Percentiles rank a stretch among this genome's conserved stretches.
Evolutionary conservation across 345 rosid genomes (phyloP).

Genomic region (Hibiscus trionum): DNA sequence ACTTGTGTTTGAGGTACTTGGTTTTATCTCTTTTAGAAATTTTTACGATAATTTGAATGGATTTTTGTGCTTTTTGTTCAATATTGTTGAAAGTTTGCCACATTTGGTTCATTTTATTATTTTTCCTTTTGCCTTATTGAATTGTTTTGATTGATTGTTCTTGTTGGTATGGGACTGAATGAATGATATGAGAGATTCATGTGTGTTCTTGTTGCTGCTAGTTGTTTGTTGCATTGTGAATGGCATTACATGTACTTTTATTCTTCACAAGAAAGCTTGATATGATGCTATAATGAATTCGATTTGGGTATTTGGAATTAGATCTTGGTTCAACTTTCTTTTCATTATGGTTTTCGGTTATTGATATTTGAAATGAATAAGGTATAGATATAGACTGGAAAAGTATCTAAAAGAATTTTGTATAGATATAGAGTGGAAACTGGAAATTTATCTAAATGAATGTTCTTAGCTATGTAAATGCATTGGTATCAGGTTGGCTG

Average conservation of each 20-base stretch:
- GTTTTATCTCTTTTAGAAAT: background rate
- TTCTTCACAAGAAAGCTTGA: background rate
- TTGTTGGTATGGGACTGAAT: background rate
- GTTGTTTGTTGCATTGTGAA: background rate
- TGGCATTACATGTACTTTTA: background rate
- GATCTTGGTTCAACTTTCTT: no score
- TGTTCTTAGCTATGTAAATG: background rate
- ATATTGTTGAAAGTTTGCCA: background rate
- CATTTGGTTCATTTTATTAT: background rate
- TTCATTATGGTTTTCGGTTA: no score
- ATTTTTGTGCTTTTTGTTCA: background rate
- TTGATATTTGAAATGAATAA: background rate
- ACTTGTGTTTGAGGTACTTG: constrained; percentile 71
- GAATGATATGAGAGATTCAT: constrained; percentile 5
- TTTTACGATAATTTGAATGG: background rate
- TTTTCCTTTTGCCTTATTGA: background rate
- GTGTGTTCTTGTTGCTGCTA: background rate
- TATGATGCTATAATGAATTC: constrained; percentile 2
- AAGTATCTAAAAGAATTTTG: no score
- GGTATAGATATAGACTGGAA: background rate
- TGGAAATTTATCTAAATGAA: background rate
- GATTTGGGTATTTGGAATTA: background rate
- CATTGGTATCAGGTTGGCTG: background rate
- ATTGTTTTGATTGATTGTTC: background rate
- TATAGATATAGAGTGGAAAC: background rate